Base-by-base conservation (phyloP, 1,139 yeast genomes). In the Candida pseudocylindracea region DNA sequence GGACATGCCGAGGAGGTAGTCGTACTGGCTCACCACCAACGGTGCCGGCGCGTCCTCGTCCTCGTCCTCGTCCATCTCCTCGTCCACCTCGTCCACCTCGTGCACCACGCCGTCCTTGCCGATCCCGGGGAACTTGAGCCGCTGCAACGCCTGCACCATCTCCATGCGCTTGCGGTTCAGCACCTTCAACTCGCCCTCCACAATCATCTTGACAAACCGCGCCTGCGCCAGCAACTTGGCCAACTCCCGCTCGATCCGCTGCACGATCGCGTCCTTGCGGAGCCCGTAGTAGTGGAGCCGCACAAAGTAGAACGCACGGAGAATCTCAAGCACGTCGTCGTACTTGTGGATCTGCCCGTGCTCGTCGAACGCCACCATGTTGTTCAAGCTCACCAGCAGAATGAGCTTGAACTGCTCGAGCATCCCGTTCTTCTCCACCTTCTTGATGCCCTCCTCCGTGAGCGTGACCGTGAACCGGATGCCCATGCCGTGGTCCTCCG, bases 351-450 rank as follows among this genome's bases (percentile, higher is more conserved):
- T 80, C 43, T 91, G 69, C 29, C 94, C 93, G 37, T 67, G 65
- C n/a, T 93, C 69, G 53, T 88, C 96, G 54, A 91, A 91, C 0
- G 94, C 92, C 37, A 88, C 94, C 94, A 91, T 83, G 49, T 91
- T 91, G 33, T 72, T 66, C 41, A 80, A 59, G 49, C 67, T 73
- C 30, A 88, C 56, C 9, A 75, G 58, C 1, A 83, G 61, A 10
- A 69, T 57, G 35, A 91, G 61, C 49, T 78, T 83, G 56, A 91
- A 91, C 46, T 85, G 63, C 46, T 79, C 92, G 41, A 78, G 64
- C 34, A 81, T 60, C 0, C 98, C 98, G 26, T 74, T 65, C 34
- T 60, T 59, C 38, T 65, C 57, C 1, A 93, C 66, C 42, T 79
- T 79, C 28, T 58, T 64, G 96, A 91, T 85, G 47, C 88, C 94